phyloP scores from a whole-genome alignment of 164 flowering plant genomes.

The Macadamia tetraphylla region DNA sequence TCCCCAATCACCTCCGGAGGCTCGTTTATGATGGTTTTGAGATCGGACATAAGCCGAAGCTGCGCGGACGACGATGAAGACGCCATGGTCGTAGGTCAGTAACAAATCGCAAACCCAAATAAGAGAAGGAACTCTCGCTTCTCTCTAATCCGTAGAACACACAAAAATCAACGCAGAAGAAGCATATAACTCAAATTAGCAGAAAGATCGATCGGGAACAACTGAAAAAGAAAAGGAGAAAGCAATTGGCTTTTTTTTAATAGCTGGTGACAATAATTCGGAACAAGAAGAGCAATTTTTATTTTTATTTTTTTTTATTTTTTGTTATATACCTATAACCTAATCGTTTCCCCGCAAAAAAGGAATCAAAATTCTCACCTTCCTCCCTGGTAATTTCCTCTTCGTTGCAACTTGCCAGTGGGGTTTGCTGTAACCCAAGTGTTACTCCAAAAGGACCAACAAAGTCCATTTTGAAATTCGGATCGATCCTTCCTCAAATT shows the following conservation, averaged over 20 bases:
- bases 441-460: too few species aligned
- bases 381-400: too few species aligned
- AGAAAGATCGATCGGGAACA: neutral
- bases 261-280: neutral
- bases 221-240: neutral
- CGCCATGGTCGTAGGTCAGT: slow-evolving; percentile 9
- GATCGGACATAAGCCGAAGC: slow-evolving; percentile 56
- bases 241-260: neutral
- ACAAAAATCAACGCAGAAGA: neutral
- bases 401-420: too few species aligned
- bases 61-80: slow-evolving; percentile 47
- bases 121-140: neutral
- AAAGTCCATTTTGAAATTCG: too few species aligned
- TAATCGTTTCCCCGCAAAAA: too few species aligned
- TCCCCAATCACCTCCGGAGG: slow-evolving; percentile 37
- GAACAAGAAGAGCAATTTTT: too few species aligned
- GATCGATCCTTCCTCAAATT: too few species aligned
- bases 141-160: too few species aligned
- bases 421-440: too few species aligned
- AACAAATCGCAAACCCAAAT: neutral
- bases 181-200: neutral
- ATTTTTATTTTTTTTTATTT: too few species aligned
- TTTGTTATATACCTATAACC: too few species aligned
- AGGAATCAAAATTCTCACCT: too few species aligned
- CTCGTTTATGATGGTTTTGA: slow-evolving; percentile 45